Percentiles rank a stretch among this genome's conserved stretches.
Evolutionary conservation across 177 flowering plant genomes (phyloP).

Genomic region (Telopea speciosissima): DNA sequence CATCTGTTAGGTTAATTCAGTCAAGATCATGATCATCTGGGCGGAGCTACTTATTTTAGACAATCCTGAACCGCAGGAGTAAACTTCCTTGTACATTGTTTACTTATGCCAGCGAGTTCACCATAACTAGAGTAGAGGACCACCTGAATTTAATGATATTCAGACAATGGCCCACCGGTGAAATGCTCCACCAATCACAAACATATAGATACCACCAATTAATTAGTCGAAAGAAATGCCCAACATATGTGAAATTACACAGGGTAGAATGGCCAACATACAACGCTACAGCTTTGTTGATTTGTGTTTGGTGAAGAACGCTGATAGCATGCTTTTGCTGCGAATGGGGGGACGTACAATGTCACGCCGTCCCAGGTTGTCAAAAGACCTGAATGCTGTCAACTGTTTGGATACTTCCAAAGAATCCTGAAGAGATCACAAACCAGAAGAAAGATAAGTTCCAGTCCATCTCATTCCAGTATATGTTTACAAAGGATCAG

Average conservation of each 20-base stretch:
- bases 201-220: neutral
- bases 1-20: too few relatives aligned
- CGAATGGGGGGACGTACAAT: constrained; percentile 52
- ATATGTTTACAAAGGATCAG: neutral
- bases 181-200: neutral
- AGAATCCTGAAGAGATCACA: constrained; percentile 37
- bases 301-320: constrained; percentile 77
- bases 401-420: constrained; percentile 42
- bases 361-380: constrained; percentile 33
- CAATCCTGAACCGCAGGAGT: too few relatives aligned
- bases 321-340: constrained; percentile 78
- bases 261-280: constrained; percentile 13
- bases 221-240: neutral
- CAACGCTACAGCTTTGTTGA: constrained; percentile 38
- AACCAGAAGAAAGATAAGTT: neutral
- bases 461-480: neutral
- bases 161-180: neutral
- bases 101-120: too few relatives aligned
- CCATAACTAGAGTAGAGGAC: neutral
- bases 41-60: too few relatives aligned
- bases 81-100: too few relatives aligned
- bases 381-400: constrained; percentile 53
- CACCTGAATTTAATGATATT: neutral
- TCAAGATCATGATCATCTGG: too few relatives aligned
- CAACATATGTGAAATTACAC: neutral